Evolutionary conservation across 2,329 filamentous ascomycete genomes (phyloP).

Genomic region (Fusarium sp.): DNA sequence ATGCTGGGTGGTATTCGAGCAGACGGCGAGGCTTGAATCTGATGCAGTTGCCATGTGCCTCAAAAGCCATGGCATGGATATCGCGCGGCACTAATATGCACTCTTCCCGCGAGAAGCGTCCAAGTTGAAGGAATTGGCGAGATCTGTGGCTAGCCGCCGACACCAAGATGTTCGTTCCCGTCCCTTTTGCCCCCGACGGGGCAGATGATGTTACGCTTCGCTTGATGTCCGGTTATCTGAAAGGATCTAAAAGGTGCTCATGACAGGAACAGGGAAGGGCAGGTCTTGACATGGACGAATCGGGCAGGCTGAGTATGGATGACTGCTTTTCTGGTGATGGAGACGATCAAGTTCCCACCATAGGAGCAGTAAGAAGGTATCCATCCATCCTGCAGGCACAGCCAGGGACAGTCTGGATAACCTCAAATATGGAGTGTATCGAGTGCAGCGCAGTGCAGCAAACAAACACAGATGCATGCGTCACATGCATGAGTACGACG

Average conservation of each 20-base stretch:
- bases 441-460: neutral
- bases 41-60: conserved; percentile 10
- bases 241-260: conserved; percentile 3
- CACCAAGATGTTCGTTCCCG: neutral
- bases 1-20: neutral
- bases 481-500: conserved; percentile 27
- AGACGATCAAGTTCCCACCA: conserved; percentile 6
- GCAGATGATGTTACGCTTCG: conserved; percentile 2
- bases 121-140: neutral
- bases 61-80: neutral
- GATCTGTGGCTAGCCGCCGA: neutral
- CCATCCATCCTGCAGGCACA: conserved; percentile 20
- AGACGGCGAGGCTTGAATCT: conserved; percentile 4
- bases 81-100: conserved; percentile 3
- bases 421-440: conserved; percentile 8
- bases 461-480: conserved; percentile 18
- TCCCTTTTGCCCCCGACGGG: neutral
- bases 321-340: neutral
- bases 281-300: neutral
- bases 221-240: conserved; percentile 12
- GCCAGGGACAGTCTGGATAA: conserved; percentile 7
- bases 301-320: conserved; percentile 2
- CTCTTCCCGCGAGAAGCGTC: conserved; percentile 6
- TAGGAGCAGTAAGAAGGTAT: neutral
- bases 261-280: neutral